Evolutionary conservation across 2,329 filamentous ascomycete species (phyloP).

Genomic region (Fusarium kyushuense): DNA sequence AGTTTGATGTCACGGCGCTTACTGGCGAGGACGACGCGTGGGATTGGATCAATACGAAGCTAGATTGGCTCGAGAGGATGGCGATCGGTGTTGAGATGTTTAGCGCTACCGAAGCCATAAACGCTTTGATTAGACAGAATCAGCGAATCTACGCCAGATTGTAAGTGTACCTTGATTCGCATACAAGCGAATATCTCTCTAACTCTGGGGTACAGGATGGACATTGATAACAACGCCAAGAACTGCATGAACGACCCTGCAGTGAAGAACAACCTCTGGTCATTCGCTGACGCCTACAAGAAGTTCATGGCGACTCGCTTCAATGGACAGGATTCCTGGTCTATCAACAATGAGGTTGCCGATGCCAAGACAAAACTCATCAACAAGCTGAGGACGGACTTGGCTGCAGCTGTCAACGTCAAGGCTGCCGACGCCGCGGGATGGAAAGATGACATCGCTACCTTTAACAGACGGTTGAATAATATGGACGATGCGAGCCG

Average conservation of each 20-base stretch:
- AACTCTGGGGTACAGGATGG: no score
- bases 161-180: not conserved
- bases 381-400: not conserved
- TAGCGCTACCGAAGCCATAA: not conserved
- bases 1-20: not conserved
- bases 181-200: no score
- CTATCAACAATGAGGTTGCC: constrained; percentile 9
- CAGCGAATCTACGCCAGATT: not conserved
- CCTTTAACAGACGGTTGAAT: not conserved
- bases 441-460: not conserved
- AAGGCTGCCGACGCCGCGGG: accelerated
- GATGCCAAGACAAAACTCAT: not conserved
- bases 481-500: not conserved
- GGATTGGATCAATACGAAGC: not conserved
- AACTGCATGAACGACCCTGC: constrained; percentile 4
- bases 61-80: not conserved
- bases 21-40: not conserved
- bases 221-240: constrained; percentile 15
- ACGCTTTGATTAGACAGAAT: constrained; percentile 6
- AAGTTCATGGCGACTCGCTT: constrained; percentile 11
- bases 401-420: not conserved
- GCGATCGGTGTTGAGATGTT: constrained; percentile 23
- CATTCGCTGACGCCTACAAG: constrained; percentile 21
- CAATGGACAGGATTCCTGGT: not conserved
- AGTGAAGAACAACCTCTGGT: constrained; percentile 10